Evolutionary conservation across 2,329 filamentous ascomycete species (phyloP), one percentile per base, ranked within the genome.

Genomic region (Colletotrichum godetiae): DNA sequence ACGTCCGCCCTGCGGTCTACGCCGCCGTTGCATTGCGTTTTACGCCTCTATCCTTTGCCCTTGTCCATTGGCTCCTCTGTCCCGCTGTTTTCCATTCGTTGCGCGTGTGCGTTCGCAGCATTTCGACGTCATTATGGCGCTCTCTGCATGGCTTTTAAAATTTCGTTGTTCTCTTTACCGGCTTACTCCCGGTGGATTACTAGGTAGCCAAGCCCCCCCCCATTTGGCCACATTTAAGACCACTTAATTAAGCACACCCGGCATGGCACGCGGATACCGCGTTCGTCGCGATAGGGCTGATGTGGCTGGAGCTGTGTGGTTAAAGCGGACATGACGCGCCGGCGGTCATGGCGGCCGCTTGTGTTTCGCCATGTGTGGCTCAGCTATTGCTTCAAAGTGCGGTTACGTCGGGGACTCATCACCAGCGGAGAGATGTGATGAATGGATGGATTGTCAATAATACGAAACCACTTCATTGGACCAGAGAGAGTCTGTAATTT

Each of bases 71-170:
- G 33, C 46, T 37, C 24, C 62, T 42, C 49, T 31, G 31, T 31
- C 31, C 49, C 33, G 49, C 52, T 31, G 4, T 42, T 65, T 56
- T 15, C 33, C 24, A 65, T 65, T 37, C 33, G 62, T 33, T 33
- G 46, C 56, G 31, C 27, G 11, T 27, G 42, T 49, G 8, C 46
- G 11, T 33, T 68, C 5, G 46, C 37, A 27, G 46, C 24, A 57
- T 58, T 46, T 11, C 31, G 61, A 59, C 68, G 68, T 72, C 68
- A 72, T 72, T 62, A 64, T 72, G 68, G 68, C 68, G 49, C 35
- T 42, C 46, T 22, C 37, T 49, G 33, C 13, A 24, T 13, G 62
- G 42, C 42, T n/a, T 27, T 7, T 10, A 27, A 37, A 4, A 27
- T 42, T 35, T 55, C 29, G 33, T 53, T 42, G 15, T 56, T 15